Evolutionary conservation across 148 eudicot species (phyloP).

Genomic region (Rhododendron vialii): DNA sequence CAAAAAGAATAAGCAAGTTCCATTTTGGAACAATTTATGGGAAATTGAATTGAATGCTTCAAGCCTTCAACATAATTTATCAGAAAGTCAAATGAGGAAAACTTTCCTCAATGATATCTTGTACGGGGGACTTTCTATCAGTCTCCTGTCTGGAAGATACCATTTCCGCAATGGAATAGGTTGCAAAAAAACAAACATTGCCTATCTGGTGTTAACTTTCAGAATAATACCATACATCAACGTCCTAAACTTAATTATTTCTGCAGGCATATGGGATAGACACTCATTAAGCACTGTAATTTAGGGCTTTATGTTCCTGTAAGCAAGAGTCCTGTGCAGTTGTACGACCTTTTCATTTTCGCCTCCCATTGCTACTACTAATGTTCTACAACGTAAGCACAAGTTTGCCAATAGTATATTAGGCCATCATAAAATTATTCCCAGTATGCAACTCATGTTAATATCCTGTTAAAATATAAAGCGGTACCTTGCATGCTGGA

Average conservation of each 20-base stretch:
- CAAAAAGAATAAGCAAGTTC: neutral
- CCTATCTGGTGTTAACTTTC: neutral
- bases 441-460: neutral
- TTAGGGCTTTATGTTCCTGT: neutral
- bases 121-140: neutral
- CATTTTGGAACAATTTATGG: neutral
- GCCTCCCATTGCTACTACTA: neutral
- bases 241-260: neutral
- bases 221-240: neutral
- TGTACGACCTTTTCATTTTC: neutral
- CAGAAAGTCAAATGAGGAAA: neutral
- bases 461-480: neutral
- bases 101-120: neutral
- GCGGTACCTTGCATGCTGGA: constrained; percentile 1
- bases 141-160: neutral
- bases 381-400: neutral
- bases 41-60: neutral
- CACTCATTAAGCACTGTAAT: neutral
- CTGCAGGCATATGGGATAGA: neutral
- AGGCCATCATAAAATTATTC: neutral
- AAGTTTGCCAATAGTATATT: neutral
- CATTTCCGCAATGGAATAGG: neutral
- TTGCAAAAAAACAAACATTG: neutral
- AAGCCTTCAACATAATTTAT: neutral
- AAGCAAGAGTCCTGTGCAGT: neutral